phyloP scores from a whole-genome alignment of 192 early-diverging fungal genomes.

The Gaertneriomyces sp. region DNA sequence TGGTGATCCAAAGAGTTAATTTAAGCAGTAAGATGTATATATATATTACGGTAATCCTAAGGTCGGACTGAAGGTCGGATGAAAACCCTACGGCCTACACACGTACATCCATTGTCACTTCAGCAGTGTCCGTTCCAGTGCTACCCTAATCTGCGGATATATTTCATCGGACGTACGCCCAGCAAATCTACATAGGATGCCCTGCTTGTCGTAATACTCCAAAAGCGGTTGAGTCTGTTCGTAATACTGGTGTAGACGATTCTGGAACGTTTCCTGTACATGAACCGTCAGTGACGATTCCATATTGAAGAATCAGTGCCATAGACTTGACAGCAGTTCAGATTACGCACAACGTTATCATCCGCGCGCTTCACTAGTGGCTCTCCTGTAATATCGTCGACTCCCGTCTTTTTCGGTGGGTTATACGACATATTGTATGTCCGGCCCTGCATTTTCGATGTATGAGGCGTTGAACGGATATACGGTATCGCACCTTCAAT shows the following conservation, averaged over 20 bases:
- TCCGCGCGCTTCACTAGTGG: conserved; percentile 80
- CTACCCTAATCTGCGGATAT: conserved; percentile 73
- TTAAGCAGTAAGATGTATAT: too few species aligned
- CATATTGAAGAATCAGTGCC: neutral
- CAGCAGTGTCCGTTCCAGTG: conserved; percentile 17
- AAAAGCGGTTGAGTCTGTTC: conserved; percentile 75
- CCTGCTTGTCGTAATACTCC: conserved; percentile 69
- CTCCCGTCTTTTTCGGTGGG: conserved; percentile 73
- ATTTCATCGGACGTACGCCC: conserved; percentile 90
- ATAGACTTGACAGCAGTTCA: conserved; percentile 27
- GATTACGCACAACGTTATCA: conserved; percentile 57
- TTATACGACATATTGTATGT: conserved; percentile 94
- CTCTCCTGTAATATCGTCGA: conserved; percentile 94
- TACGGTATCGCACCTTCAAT: too few species aligned
- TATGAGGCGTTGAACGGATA: too few species aligned
- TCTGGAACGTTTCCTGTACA: conserved; percentile 69
- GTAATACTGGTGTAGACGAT: conserved; percentile 74
- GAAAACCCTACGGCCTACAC: too few species aligned
- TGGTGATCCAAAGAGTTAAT: too few species aligned
- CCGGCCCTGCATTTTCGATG: conserved; percentile 58
- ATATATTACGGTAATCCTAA: too few species aligned
- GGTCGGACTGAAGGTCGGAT: too few species aligned
- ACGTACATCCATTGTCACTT: neutral
- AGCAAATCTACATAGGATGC: conserved; percentile 63
- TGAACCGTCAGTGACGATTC: neutral